Evolutionary conservation across 2,329 filamentous ascomycete species (phyloP).

Genomic region (Lachnum nothofagi): DNA sequence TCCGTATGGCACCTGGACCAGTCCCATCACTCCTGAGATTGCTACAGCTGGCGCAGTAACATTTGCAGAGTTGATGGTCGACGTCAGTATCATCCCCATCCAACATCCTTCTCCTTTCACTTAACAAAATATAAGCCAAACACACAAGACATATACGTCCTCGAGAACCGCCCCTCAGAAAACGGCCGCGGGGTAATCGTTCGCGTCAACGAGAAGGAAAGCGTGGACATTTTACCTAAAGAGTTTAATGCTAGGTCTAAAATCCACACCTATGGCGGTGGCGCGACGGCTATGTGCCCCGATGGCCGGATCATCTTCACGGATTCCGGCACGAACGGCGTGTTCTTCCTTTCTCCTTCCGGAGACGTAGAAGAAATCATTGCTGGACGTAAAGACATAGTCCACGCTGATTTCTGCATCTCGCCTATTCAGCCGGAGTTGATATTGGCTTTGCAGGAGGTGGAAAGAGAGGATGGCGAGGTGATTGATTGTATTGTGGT

Average conservation of each 20-base stretch:
- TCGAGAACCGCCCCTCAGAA: constrained; percentile 33
- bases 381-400: constrained; percentile 33
- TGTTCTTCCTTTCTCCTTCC: constrained; percentile 40
- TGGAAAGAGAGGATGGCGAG: constrained; percentile 37
- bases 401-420: constrained; percentile 45
- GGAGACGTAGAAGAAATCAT: constrained; percentile 33
- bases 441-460: constrained; percentile 50
- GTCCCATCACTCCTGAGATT: constrained; percentile 35
- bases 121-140: constrained; percentile 25
- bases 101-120: constrained; percentile 13
- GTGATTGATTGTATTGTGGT: constrained; percentile 28
- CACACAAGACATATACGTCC: constrained; percentile 35
- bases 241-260: constrained; percentile 41
- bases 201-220: constrained; percentile 34
- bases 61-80: constrained; percentile 30
- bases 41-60: constrained; percentile 32
- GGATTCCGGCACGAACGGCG: constrained; percentile 38
- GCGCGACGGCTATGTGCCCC: constrained; percentile 37
- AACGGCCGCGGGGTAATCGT: constrained; percentile 43
- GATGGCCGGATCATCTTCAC: constrained; percentile 43
- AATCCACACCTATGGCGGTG: constrained; percentile 51
- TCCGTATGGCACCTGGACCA: constrained; percentile 37
- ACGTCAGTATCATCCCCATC: constrained; percentile 11
- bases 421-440: constrained; percentile 35
- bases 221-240: constrained; percentile 40